Evolutionary conservation across 2,329 filamentous ascomycete genomes (phyloP).

Genomic region (Talaromyces amestolkiae): DNA sequence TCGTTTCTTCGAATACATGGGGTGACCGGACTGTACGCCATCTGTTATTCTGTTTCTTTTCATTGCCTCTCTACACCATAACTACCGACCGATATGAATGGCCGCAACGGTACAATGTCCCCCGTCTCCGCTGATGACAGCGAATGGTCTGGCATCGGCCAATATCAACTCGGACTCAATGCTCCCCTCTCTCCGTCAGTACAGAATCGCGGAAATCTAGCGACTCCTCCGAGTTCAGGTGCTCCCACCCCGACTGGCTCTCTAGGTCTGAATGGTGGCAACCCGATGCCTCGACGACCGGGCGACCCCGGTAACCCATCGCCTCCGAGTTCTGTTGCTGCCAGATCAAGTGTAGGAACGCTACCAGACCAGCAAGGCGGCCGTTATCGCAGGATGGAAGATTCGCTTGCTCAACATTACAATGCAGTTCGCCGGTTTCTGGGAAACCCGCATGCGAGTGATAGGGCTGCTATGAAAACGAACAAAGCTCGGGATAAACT

Average conservation of each 20-base stretch:
- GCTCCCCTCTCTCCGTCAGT: constrained; percentile 47
- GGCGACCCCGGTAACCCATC: constrained; percentile 59
- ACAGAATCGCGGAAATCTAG: constrained; percentile 52
- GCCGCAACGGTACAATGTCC: constrained; percentile 72
- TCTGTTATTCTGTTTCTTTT: not conserved
- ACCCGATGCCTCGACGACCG: constrained; percentile 26
- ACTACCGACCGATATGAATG: constrained; percentile 55
- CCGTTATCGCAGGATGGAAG: constrained; percentile 60
- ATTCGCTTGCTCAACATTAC: constrained; percentile 77
- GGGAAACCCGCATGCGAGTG: constrained; percentile 67
- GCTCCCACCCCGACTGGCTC: constrained; percentile 48
- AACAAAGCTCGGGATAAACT: constrained; percentile 95
- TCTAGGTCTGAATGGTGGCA: constrained; percentile 56
- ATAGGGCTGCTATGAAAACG: constrained; percentile 68
- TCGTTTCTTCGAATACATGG: constrained; percentile 12
- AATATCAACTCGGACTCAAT: constrained; percentile 56
- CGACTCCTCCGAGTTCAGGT: constrained; percentile 68
- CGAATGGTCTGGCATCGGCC: constrained; percentile 73
- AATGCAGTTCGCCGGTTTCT: constrained; percentile 73
- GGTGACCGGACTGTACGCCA: not conserved
- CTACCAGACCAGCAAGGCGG: constrained; percentile 64
- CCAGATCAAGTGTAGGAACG: constrained; percentile 72
- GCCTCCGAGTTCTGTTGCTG: constrained; percentile 80
- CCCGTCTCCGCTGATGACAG: constrained; percentile 77
- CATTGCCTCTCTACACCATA: not conserved